Percentiles rank a stretch among this genome's conserved stretches.
Conservation (phyloP, 2,329 filamentous ascomycete genomes). For the Dactylellina sp. region DNA sequence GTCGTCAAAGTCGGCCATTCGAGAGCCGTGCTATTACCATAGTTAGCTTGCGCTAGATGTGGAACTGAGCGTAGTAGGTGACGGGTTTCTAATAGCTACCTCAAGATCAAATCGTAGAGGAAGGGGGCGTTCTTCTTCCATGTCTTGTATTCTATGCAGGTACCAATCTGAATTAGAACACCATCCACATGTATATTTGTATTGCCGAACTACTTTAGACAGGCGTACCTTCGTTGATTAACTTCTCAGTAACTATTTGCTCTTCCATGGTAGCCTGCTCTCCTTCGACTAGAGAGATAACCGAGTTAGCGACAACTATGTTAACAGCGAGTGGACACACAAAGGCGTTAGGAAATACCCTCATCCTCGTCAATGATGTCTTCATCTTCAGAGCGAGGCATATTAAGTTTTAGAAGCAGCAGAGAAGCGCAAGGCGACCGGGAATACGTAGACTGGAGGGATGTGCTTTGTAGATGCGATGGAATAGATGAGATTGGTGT, state of each 20-base stretch:
- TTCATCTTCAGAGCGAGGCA: constrained; percentile 54
- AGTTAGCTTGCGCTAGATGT: constrained; percentile 37
- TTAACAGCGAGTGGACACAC: constrained; percentile 35
- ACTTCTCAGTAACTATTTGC: constrained; percentile 68
- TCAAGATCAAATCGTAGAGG: constrained; percentile 96
- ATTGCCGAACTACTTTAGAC: background rate
- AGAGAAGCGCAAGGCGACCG: background rate
- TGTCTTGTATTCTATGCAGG: constrained; percentile 88
- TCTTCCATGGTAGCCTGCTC: constrained; percentile 66
- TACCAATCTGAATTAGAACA: background rate
- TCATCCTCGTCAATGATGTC: constrained; percentile 51
- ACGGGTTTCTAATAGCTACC: constrained; percentile 66
- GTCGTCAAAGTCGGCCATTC: constrained; percentile 98
- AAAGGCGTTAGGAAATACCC: constrained; percentile 41
- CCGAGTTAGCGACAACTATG: constrained; percentile 17
- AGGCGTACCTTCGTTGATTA: constrained; percentile 85
- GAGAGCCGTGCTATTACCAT: constrained; percentile 76
- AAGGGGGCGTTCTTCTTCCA: constrained; percentile 99
- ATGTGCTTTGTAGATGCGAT: constrained; percentile 65
- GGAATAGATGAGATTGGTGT: constrained; percentile 66
- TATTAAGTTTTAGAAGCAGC: constrained; percentile 8
- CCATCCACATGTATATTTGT: background rate
- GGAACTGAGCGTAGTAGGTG: too few relatives aligned
- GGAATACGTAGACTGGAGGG: background rate
- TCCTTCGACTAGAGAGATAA: constrained; percentile 21